A percentile compares a stretch with the other conserved stretches of the same genome.
These are phyloP conservation scores for Epichloe gansuensis DNA, from an alignment of 2,329 filamentous ascomycete genomes.

Conservation along the genomic window DNA sequence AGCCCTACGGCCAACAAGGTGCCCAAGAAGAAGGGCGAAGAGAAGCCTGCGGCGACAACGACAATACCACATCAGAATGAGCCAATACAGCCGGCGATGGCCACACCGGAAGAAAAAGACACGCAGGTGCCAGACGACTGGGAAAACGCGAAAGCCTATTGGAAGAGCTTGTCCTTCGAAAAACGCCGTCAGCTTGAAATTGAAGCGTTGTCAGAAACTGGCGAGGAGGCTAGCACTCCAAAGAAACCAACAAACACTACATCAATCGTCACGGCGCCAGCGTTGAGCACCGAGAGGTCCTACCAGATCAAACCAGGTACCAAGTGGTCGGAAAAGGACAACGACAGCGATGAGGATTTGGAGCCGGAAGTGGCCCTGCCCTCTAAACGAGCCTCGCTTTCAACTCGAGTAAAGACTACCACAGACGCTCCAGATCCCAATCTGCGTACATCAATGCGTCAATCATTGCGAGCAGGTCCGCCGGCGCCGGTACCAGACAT, in stretches of 20 bases:
- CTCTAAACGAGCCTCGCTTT: conserved; percentile 2
- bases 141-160: conserved; percentile 57
- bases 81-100: neutral
- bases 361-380: neutral
- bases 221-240: conserved; percentile 28
- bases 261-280: conserved; percentile 9
- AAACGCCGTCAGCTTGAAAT: conserved; percentile 50
- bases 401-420: neutral
- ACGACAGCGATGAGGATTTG: conserved; percentile 2
- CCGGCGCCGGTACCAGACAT: conserved; percentile 7
- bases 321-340: conserved; percentile 15
- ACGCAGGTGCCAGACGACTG: conserved; percentile 36
- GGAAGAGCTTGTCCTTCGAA: conserved; percentile 52
- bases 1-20: conserved; percentile 31
- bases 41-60: neutral
- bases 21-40: conserved; percentile 12
- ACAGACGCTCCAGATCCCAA: conserved; percentile 9
- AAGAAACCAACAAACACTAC: conserved; percentile 14
- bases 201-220: conserved; percentile 43
- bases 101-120: neutral
- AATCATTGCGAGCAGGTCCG: conserved; percentile 32
- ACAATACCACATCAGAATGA: neutral
- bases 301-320: conserved; percentile 30
- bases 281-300: conserved; percentile 13
- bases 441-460: conserved; percentile 38